phyloP scores from a whole-genome alignment of 768 basidiomycete genomes.

The Pleurotus salmoneostramineus region DNA sequence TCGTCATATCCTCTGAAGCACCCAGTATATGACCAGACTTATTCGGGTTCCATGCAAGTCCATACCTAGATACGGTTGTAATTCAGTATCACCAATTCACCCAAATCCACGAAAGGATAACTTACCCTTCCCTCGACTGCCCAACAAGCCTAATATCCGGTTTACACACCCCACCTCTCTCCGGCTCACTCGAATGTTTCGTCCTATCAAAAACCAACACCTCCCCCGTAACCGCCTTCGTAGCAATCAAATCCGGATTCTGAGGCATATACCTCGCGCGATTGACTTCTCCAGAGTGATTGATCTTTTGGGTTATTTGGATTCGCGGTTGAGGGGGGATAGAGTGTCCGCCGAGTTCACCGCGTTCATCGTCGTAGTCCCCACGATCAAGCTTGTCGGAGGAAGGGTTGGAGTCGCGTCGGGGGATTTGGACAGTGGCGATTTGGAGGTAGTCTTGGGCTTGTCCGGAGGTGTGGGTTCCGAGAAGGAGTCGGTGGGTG shows the following conservation, averaged over 20 bases:
- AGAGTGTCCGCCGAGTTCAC: slow-evolving; percentile 91
- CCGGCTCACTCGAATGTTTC: slow-evolving; percentile 92
- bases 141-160: slow-evolving; percentile 91
- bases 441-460: slow-evolving; percentile 95
- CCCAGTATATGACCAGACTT: slow-evolving; percentile 84
- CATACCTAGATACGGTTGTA: slow-evolving; percentile 58
- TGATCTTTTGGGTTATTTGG: slow-evolving; percentile 90
- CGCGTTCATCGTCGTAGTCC: slow-evolving; percentile 88
- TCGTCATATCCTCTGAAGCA: slow-evolving; percentile 93
- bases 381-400: slow-evolving; percentile 75
- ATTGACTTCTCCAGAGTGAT: slow-evolving; percentile 95
- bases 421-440: slow-evolving; percentile 90
- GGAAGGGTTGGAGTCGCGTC: slow-evolving; percentile 62
- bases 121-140: slow-evolving; percentile 90
- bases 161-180: slow-evolving; percentile 76
- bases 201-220: slow-evolving; percentile 96
- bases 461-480: slow-evolving; percentile 96
- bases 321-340: slow-evolving; percentile 84
- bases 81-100: slow-evolving; percentile 8
- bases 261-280: slow-evolving; percentile 99
- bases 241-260: slow-evolving; percentile 95
- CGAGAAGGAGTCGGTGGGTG: slow-evolving; percentile 89
- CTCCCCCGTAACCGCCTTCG: slow-evolving; percentile 88
- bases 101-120: slow-evolving; percentile 11
- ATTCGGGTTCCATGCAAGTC: slow-evolving; percentile 86